Conservation (phyloP, 306 rosid species). For the Astragalus membranaceus region DNA sequence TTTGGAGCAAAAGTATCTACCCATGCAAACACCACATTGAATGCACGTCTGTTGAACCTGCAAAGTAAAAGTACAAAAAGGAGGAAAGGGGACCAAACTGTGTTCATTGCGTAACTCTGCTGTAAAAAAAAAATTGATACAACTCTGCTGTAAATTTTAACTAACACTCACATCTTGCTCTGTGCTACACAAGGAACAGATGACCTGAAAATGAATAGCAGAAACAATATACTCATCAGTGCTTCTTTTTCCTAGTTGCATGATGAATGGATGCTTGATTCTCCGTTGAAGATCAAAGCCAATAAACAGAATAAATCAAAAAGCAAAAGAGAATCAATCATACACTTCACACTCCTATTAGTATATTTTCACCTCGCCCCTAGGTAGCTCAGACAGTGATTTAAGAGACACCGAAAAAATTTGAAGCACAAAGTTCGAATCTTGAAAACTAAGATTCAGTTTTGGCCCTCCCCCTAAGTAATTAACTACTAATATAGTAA, state of each 20-base stretch:
- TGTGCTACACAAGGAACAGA: slow-evolving; percentile 67
- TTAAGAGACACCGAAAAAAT: too few species aligned
- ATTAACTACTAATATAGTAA: too few species aligned
- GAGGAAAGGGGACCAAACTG: neutral
- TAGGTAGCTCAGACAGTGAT: too few species aligned
- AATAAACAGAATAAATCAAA: neutral
- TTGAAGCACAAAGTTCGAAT: too few species aligned
- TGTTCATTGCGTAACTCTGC: neutral
- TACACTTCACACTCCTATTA: neutral
- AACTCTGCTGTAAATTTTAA: neutral
- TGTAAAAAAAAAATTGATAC: too few species aligned
- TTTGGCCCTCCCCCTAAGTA: too few species aligned
- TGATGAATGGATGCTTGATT: neutral
- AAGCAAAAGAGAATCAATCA: neutral
- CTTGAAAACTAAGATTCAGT: too few species aligned
- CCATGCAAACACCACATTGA: slow-evolving; percentile 76
- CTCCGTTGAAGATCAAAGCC: neutral
- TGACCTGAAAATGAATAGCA: slow-evolving; percentile 40
- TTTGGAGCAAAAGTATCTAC: slow-evolving; percentile 63
- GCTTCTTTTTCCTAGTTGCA: neutral
- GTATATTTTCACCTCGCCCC: neutral
- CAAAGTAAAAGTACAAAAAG: neutral
- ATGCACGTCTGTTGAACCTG: slow-evolving; percentile 77
- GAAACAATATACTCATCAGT: slow-evolving; percentile 8
- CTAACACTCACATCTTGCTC: slow-evolving; percentile 62